phyloP scores from a whole-genome alignment of 768 basidiomycete species.

The Dendrothele bispora region DNA sequence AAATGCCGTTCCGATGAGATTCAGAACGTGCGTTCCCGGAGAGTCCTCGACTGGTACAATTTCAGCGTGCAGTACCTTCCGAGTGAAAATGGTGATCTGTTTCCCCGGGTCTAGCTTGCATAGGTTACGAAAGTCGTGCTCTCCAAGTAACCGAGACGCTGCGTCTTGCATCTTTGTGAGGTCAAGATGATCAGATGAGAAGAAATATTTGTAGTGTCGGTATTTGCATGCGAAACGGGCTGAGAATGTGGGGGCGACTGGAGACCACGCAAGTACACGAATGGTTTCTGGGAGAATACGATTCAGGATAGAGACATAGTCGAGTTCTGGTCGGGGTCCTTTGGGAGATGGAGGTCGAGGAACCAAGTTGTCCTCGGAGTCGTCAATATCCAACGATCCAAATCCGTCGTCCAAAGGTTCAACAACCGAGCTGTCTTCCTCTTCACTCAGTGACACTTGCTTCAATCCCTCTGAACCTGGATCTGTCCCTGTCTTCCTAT shows the following conservation, averaged over 20 bases:
- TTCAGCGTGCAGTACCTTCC: conserved; percentile 67
- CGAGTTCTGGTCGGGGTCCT: conserved; percentile 49
- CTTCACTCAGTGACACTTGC: neutral
- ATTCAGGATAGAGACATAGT: conserved; percentile 82
- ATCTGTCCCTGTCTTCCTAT: neutral
- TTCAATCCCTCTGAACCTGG: neutral
- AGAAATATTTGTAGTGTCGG: conserved; percentile 98
- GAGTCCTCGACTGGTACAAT: conserved; percentile 47
- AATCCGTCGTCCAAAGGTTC: conserved; percentile 42
- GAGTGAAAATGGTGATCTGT: conserved; percentile 79
- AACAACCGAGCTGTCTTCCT: conserved; percentile 9
- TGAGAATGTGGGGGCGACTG: conserved; percentile 76
- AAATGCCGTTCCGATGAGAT: conserved; percentile 86
- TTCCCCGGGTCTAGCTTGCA: conserved; percentile 93
- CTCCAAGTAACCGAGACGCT: conserved; percentile 71
- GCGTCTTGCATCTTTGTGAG: conserved; percentile 74
- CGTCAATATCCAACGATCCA: conserved; percentile 33
- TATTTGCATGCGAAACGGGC: conserved; percentile 84
- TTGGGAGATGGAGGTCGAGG: conserved; percentile 16
- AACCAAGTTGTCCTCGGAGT: conserved; percentile 24
- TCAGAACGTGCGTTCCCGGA: conserved; percentile 62
- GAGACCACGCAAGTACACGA: conserved; percentile 92
- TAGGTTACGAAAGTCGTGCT: conserved; percentile 94
- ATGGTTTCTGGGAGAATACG: conserved; percentile 86
- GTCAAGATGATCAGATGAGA: conserved; percentile 68